Evolutionary conservation across 2,329 filamentous ascomycete species (phyloP).

Genomic region (Escovopsis sp.): DNA sequence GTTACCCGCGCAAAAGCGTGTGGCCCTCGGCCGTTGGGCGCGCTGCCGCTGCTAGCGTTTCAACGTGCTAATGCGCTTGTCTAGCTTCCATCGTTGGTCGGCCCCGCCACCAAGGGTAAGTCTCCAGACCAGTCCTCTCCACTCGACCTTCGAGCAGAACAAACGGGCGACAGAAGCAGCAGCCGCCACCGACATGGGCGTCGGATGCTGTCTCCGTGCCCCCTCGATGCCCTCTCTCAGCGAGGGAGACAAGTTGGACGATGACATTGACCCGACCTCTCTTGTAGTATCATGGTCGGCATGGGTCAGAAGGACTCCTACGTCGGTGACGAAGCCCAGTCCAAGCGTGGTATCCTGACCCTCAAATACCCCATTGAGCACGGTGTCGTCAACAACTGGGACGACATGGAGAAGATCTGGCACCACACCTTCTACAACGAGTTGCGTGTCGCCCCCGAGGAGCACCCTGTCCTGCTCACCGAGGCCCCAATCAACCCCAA

Average conservation of each 20-base stretch:
- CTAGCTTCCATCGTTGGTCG: slow-evolving; percentile 97
- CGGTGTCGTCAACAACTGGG: slow-evolving; percentile 99
- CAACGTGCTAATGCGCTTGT: slow-evolving; percentile 20
- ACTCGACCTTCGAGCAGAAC: slow-evolving; percentile 5
- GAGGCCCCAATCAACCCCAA: slow-evolving; percentile 99
- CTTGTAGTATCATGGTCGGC: slow-evolving; percentile 99
- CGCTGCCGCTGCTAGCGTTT: slow-evolving; percentile 3
- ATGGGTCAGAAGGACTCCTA: slow-evolving; percentile 99
- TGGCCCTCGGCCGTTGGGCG: slow-evolving; percentile 5
- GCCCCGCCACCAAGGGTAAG: slow-evolving; percentile 99
- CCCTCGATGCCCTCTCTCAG: neutral
- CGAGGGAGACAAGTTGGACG: neutral
- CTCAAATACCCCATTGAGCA: slow-evolving; percentile 99
- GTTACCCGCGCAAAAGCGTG: slow-evolving; percentile 7
- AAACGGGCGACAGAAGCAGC: too few species aligned
- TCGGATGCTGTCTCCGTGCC: neutral
- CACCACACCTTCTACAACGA: slow-evolving; percentile 99
- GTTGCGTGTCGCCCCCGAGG: slow-evolving; percentile 97
- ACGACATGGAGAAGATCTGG: slow-evolving; percentile 99
- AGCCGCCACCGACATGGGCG: too few species aligned
- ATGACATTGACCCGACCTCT: slow-evolving; percentile 10
- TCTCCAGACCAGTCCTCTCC: slow-evolving; percentile 12
- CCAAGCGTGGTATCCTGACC: slow-evolving; percentile 99
- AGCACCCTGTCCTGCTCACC: slow-evolving; percentile 98
- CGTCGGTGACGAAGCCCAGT: slow-evolving; percentile 99